Conservation (phyloP, 495 filamentous ascomycete genomes). For the Talaromyces adpressus region DNA sequence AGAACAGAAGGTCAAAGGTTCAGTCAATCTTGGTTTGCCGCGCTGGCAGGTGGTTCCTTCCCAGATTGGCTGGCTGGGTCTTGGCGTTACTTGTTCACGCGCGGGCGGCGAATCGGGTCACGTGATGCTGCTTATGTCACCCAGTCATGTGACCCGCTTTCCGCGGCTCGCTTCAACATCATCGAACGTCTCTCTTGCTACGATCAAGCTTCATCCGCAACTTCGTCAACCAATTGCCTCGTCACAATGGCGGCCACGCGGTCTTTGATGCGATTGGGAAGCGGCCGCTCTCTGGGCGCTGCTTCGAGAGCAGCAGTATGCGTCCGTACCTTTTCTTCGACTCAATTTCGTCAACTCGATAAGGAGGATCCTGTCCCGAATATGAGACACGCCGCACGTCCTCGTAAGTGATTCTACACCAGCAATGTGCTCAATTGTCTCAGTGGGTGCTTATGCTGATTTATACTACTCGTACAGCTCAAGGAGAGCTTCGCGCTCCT, state of each 20-base stretch:
- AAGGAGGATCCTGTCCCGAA: slow-evolving; percentile 54
- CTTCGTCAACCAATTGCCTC: slow-evolving; percentile 1
- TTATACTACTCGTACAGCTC: slow-evolving; percentile 25
- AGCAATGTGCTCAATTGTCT: background rate
- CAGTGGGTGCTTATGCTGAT: background rate
- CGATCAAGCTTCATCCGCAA: slow-evolving; percentile 3
- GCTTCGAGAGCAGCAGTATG: slow-evolving; percentile 48
- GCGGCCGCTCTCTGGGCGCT: slow-evolving; percentile 54
- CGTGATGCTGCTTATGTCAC: background rate
- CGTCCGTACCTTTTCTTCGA: slow-evolving; percentile 49
- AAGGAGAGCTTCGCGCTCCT: slow-evolving; percentile 63
- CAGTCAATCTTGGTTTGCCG: slow-evolving; percentile 1
- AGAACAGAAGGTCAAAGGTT: background rate
- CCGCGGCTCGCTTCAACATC: slow-evolving; percentile 6
- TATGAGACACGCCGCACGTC: slow-evolving; percentile 58
- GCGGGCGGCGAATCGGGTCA: background rate
- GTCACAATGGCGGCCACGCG: slow-evolving; percentile 41
- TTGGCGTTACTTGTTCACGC: background rate
- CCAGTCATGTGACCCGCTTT: slow-evolving; percentile 1
- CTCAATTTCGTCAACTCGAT: slow-evolving; percentile 47
- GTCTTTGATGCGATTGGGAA: slow-evolving; percentile 62
- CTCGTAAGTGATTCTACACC: slow-evolving; percentile 37
- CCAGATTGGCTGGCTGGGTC: background rate
- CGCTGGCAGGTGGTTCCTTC: slow-evolving; percentile 3
- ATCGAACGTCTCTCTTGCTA: background rate